phyloP scores from a whole-genome alignment of 495 filamentous ascomycete species.

The Aspergillus homomorphus region DNA sequence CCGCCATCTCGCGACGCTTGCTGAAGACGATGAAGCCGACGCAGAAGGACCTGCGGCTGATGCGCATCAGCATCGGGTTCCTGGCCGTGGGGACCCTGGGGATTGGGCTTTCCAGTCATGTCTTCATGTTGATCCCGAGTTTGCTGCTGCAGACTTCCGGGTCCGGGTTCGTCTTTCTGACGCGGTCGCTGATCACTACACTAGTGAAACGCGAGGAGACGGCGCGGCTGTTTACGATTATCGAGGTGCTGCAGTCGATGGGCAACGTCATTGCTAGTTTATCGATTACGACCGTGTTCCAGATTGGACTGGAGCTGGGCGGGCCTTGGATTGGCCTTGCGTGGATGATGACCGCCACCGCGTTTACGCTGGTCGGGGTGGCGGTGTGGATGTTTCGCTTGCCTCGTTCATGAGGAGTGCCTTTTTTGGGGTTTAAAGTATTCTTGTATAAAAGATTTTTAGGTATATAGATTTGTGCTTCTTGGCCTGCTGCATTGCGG shows the following conservation, averaged over 20 bases:
- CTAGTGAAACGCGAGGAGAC: constrained; percentile 53
- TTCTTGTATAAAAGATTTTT: not conserved
- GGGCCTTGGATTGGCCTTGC: constrained; percentile 54
- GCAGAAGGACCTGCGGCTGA: constrained; percentile 52
- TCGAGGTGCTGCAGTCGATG: constrained; percentile 54
- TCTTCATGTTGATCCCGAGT: constrained; percentile 41
- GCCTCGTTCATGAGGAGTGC: constrained; percentile 17
- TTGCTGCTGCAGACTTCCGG: constrained; percentile 50
- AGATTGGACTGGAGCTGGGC: constrained; percentile 44
- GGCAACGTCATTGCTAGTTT: constrained; percentile 54
- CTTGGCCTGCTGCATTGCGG: too few species aligned
- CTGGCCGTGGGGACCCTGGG: constrained; percentile 45
- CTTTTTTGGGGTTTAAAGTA: not conserved
- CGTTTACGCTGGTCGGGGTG: constrained; percentile 39
- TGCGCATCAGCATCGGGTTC: constrained; percentile 45
- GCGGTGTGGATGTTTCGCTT: constrained; percentile 39
- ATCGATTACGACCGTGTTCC: constrained; percentile 52
- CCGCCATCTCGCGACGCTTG: constrained; percentile 35
- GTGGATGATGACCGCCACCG: constrained; percentile 48
- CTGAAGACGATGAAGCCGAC: constrained; percentile 38
- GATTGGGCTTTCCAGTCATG: constrained; percentile 42
- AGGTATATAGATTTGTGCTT: not conserved
- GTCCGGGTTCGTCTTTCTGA: constrained; percentile 42
- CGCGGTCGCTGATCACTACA: constrained; percentile 50
- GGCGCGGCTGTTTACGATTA: constrained; percentile 54